Conservation (phyloP, 108 stramenopile species). For the Nitzschia putrida region DNA sequence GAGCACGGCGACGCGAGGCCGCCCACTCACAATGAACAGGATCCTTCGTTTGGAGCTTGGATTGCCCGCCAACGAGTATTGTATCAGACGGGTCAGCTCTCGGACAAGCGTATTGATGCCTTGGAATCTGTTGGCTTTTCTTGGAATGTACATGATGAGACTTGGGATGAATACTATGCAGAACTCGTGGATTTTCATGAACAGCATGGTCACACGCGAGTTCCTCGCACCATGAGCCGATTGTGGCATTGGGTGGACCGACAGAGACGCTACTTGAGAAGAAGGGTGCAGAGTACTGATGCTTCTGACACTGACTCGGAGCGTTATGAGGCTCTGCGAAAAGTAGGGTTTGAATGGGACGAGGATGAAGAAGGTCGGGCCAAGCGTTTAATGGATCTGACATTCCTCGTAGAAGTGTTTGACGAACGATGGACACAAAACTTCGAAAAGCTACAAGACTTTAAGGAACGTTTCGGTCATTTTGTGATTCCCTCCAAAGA, state of each 20-base stretch:
- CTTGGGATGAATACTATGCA: slow-evolving; percentile 36
- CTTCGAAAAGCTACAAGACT: slow-evolving; percentile 21
- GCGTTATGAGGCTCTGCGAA: slow-evolving; percentile 6
- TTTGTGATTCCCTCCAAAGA: slow-evolving; percentile 23
- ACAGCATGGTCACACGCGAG: slow-evolving; percentile 39
- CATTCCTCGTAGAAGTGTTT: slow-evolving; percentile 18
- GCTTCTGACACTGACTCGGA: neutral
- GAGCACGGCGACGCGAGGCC: slow-evolving; percentile 56
- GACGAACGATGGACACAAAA: slow-evolving; percentile 34
- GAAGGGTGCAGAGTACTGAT: neutral
- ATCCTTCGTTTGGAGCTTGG: slow-evolving; percentile 56
- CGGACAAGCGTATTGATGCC: slow-evolving; percentile 26
- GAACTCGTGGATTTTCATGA: slow-evolving; percentile 31
- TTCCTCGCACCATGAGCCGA: slow-evolving; percentile 22
- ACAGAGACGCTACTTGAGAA: slow-evolving; percentile 27
- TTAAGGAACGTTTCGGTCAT: slow-evolving; percentile 28
- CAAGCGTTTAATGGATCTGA: slow-evolving; percentile 27
- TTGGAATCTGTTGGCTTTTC: slow-evolving; percentile 33
- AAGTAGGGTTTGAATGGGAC: slow-evolving; percentile 16
- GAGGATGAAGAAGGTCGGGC: slow-evolving; percentile 19
- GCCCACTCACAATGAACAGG: slow-evolving; percentile 34
- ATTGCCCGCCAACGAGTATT: slow-evolving; percentile 53
- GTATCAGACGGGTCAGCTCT: slow-evolving; percentile 16
- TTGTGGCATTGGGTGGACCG: slow-evolving; percentile 39
- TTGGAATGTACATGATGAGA: slow-evolving; percentile 25